Base-by-base conservation (phyloP, 2,329 filamentous ascomycete genomes). In the Fusarium denticulatum region DNA sequence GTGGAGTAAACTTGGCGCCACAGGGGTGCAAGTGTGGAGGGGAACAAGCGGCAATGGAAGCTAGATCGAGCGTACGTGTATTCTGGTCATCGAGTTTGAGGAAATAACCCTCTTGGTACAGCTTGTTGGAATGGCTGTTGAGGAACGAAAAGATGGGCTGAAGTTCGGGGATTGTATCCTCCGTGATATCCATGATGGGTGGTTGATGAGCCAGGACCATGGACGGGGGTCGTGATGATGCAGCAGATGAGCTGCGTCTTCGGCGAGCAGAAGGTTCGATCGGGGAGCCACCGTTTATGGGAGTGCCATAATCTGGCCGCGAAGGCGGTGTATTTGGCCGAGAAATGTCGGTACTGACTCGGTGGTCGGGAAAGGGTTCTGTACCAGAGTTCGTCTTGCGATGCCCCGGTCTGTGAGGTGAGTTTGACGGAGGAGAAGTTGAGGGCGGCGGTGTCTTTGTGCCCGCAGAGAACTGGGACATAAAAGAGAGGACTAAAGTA, bases 71-170 rank as follows among this genome's bases (percentile, higher is more conserved):
- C 94, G 77, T 89, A 97, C 95, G 92, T 62, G 91, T 92, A 79
- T 98, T 97, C 76, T 97, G 91, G 82, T 99, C 96, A 82, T 98
- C 96, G 55, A 99, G 86, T 84, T 98, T 99, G 77, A 99, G 85
- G 76, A 99, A 98, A 80, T 98, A 99, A 42, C 96, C 96, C 84
- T 99, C 96, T 77, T 98, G 95, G 81, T 98, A 99, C 63, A 98
- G 86, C 84, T 98, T 98, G 83, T 98, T 98, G 65, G 91, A 92
- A 82, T 99, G 96, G 83, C 93, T 96, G 84, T 97, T 98, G 74
- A 99, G 88, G 80, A 94, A 96, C 69, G 90, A 94, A 83, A 98
- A 98, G 78, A 98, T 95, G 73, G 95, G 96, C 84, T 95, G 93
- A 71, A 99, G 88, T 86, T 99, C 96, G 42, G 96, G 95, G 71